Base-by-base conservation (phyloP, 2,329 filamentous ascomycete genomes). In the Colletotrichum abscissum region DNA sequence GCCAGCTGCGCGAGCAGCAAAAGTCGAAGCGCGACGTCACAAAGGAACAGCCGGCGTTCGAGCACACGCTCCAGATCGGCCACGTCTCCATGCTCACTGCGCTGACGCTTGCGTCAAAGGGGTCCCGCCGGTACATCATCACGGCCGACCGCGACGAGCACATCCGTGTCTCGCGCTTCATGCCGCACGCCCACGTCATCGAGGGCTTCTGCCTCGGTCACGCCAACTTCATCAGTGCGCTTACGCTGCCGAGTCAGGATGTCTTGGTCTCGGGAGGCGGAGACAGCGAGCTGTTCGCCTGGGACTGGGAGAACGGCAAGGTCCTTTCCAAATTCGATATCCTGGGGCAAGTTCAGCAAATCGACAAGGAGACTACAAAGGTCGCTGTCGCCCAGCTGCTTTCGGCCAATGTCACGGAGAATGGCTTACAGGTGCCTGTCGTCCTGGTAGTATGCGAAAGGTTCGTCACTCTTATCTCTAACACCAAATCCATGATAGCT, bases 61-160 rank as follows among this genome's bases (percentile, higher is more conserved):
- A 95, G 77, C 90, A 95, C 77, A 90, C 92, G 49, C 86, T 98
- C 1, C 86, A 98, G 8, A 90, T 99, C 0, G 97, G 97, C 14
- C 97, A 99, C 83, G 97, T 99, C 16, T 98, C 96, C 1, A 94
- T 98, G 90, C 90, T 99, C 63, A 98, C 95, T 1, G 92, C 94
- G 78, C 81, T 98, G 64, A 82, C 86, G 2, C 86, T 91, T 55
- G 88, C 87, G 6, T 84, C 79, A 80, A 86, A 76, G 75, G 84
- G 76, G 73, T 81, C 77, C 28, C 80, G 81, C 33, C 81, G 81
- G 19, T 90, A 90, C 76, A 88, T 91, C 79, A 76, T 91, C 76
- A 90, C 89, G 0, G 86, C 84, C 6, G 87, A 91, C 75, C 85
- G 89, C 14, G 89, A 90, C 79, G 86, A 91, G 76, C 97, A 99